Conservation (phyloP, 371 early-diverging fungal genomes). For the Catenaria anguillulae region DNA sequence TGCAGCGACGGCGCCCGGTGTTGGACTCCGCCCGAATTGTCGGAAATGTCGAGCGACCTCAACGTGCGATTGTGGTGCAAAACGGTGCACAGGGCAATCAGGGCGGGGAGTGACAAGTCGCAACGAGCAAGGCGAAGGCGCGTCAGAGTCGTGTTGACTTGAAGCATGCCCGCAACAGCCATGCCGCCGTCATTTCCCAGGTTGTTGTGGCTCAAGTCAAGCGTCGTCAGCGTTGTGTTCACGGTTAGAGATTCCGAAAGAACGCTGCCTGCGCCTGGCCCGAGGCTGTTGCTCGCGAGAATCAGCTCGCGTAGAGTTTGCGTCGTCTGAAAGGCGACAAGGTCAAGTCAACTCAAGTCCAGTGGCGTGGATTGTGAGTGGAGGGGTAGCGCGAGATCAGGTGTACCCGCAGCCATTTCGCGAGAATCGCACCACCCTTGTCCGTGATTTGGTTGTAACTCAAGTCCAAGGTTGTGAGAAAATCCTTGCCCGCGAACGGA, state of each 20-base stretch:
- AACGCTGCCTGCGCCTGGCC: not conserved
- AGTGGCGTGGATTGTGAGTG: no score
- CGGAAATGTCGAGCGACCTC: not conserved
- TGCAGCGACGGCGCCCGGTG: not conserved
- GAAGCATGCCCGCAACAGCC: slow-evolving; percentile 5
- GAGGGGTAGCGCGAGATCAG: no score
- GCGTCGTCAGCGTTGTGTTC: not conserved
- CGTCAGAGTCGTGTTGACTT: slow-evolving; percentile 3
- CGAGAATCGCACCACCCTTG: not conserved
- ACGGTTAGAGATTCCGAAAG: slow-evolving; percentile 5
- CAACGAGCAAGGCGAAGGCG: not conserved
- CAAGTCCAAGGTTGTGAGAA: not conserved
- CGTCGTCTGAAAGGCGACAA: no score
- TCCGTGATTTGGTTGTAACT: not conserved
- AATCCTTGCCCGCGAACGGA: not conserved
- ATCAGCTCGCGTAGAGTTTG: not conserved
- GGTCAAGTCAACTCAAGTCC: no score
- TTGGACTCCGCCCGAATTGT: not conserved
- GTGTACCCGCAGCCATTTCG: slow-evolving; percentile 3
- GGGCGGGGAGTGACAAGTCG: not conserved
- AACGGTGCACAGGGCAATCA: slow-evolving; percentile 4
- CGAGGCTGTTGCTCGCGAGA: slow-evolving; percentile 3
- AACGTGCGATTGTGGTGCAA: not conserved
- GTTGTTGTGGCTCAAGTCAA: slow-evolving; percentile 4
- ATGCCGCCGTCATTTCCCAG: slow-evolving; percentile 4